A percentile compares a stretch with the other conserved stretches of the same genome.
Evolutionary conservation across 2,329 filamentous ascomycete species (phyloP).

Genomic region (Alternaria arbusti): DNA sequence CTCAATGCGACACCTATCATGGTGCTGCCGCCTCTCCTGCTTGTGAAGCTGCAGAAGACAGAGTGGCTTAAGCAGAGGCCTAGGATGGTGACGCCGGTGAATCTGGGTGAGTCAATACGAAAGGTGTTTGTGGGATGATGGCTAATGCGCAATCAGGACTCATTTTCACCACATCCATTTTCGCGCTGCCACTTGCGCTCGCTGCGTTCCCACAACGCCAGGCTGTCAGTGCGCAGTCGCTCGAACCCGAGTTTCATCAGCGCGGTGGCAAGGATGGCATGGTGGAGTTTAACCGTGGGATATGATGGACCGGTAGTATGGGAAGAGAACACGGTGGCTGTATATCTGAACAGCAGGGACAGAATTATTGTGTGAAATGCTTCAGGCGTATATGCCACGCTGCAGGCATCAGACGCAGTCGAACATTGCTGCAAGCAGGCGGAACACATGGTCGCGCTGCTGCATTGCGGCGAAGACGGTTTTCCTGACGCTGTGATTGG

Average conservation of each 20-base stretch:
- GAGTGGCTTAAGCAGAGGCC: constrained; percentile 82
- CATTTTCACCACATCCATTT: constrained; percentile 85
- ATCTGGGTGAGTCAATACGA: constrained; percentile 69
- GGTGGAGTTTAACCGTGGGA: constrained; percentile 97
- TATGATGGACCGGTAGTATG: constrained; percentile 58
- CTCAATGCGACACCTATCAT: constrained; percentile 96
- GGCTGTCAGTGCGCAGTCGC: constrained; percentile 72
- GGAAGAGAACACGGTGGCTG: not conserved
- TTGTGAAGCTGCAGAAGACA: constrained; percentile 83
- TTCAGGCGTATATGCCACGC: not conserved
- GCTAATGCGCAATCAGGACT: constrained; percentile 55
- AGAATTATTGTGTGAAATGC: not conserved
- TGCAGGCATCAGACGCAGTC: not conserved
- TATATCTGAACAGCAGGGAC: not conserved
- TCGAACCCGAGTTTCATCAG: constrained; percentile 88
- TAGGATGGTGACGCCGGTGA: constrained; percentile 78
- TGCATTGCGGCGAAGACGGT: constrained; percentile 16
- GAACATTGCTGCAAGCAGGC: not conserved
- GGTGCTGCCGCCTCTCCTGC: constrained; percentile 86
- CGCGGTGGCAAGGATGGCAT: constrained; percentile 78
- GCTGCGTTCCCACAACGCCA: constrained; percentile 93
- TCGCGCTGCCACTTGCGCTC: constrained; percentile 86
- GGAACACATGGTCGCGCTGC: not conserved
- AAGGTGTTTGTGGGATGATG: constrained; percentile 56
- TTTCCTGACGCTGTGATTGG: constrained; percentile 22